phyloP scores from a whole-genome alignment of 352 stramenopile species.

The Pythium utonaiense region DNA sequence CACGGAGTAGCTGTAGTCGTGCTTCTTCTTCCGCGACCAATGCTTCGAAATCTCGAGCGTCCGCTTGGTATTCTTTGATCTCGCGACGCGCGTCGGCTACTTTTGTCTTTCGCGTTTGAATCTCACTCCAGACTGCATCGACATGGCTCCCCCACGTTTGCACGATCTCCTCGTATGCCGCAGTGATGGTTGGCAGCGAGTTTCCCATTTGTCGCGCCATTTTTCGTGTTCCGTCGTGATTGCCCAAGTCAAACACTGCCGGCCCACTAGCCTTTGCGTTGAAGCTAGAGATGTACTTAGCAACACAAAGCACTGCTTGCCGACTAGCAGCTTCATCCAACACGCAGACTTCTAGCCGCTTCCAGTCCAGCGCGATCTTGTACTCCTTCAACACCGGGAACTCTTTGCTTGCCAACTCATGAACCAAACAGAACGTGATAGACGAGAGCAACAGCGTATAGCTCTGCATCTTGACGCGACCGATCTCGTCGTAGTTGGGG shows the following conservation, averaged over 20 bases:
- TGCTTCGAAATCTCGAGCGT: neutral
- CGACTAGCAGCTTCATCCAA: neutral
- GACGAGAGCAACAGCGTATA: neutral
- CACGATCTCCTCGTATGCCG: neutral
- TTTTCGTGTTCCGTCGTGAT: neutral
- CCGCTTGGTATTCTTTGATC: conserved; percentile 8
- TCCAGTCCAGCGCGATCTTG: conserved; percentile 2
- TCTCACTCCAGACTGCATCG: neutral
- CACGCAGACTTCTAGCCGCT: neutral
- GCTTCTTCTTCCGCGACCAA: neutral
- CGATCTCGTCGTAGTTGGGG: neutral
- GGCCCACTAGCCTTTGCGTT: neutral
- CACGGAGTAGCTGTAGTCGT: conserved; percentile 1
- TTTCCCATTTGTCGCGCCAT: neutral
- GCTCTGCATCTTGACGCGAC: neutral
- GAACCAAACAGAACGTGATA: neutral
- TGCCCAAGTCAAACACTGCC: neutral
- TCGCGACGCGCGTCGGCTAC: neutral
- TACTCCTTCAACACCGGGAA: neutral
- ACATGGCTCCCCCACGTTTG: neutral
- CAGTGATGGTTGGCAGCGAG: neutral
- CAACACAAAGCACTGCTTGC: neutral
- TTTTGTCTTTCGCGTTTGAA: conserved; percentile 10
- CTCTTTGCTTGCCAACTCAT: neutral
- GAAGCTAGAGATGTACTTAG: neutral